Conservation (phyloP, 2,329 filamentous ascomycete species). For the Venturia asperata region DNA sequence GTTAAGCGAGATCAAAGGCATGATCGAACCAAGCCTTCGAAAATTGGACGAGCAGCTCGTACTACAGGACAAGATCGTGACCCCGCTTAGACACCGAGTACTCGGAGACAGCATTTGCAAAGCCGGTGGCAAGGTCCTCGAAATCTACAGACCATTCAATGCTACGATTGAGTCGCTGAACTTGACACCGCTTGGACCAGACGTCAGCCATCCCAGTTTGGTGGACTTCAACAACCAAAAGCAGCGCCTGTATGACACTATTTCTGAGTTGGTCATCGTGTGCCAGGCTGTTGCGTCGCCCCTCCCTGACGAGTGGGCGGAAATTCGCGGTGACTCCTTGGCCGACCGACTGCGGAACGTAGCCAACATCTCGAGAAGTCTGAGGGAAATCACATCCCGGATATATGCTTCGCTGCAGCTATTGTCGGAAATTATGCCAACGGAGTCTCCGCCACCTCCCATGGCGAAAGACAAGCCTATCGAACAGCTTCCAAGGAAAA, state of each 20-base stretch:
- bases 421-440: conserved; percentile 66
- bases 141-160: conserved; percentile 85
- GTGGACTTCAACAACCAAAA: conserved; percentile 85
- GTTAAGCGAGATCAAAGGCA: conserved; percentile 76
- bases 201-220: conserved; percentile 75
- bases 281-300: conserved; percentile 91
- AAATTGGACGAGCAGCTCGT: conserved; percentile 79
- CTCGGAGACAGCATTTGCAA: conserved; percentile 77
- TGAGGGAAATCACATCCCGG: conserved; percentile 81
- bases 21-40: conserved; percentile 77
- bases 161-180: conserved; percentile 88
- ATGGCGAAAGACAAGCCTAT: conserved; percentile 13
- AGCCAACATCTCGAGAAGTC: conserved; percentile 64
- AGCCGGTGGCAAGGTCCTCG: conserved; percentile 71
- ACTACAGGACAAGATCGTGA: conserved; percentile 73
- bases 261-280: conserved; percentile 78
- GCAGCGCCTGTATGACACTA: conserved; percentile 86
- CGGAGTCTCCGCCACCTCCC: conserved; percentile 7
- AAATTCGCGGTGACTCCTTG: conserved; percentile 80
- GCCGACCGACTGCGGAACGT: conserved; percentile 81
- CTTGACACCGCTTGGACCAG: conserved; percentile 68
- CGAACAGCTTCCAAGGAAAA: conserved; percentile 12
- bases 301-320: conserved; percentile 89
- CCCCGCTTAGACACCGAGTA: conserved; percentile 66
- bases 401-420: conserved; percentile 82